Base-by-base conservation (phyloP, 1,139 yeast genomes). In the Pichia cactophila region DNA sequence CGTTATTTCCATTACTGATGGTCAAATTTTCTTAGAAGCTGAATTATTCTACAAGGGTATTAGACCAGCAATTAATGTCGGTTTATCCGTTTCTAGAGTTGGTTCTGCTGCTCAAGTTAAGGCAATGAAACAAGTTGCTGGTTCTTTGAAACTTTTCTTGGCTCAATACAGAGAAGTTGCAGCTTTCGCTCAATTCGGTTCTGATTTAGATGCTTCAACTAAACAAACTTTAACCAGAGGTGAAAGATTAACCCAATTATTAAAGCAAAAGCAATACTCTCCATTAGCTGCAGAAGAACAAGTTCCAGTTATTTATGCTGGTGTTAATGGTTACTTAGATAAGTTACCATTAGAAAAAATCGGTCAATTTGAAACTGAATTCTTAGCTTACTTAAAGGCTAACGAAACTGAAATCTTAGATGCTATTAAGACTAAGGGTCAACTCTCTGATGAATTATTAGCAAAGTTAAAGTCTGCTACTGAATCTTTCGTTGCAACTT, bases 91-190 rank as follows among this genome's bases (percentile, higher is more conserved):
- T 69, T 92, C 98, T 68, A 96, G 98, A 83, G 98, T 92, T 80
- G 98, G 98, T 79, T 92, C 98, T 63, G 98, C 98, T 69, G 98
- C 98, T 70, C 98, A 92, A 83, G 97, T 92, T 69, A 92, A 92
- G 85, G 97, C 98, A 76, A 86, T 94, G 95, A 92, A 92, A 80
- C 97, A 92, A 83, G 98, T 94, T 76, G 98, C 98, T 64, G 99
- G 98, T 85, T 94, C 98, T 65, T 86, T 92, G 78, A 92, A 92
- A 79, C 87, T 92, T 77, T 92, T 88, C 96, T 87, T 92, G 83
- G 99, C 99, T 69, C 99, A 92, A 82, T 92, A 92, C 87, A 92
- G 99, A 88, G 99, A 92, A 84, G 98, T 92, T 69, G 98, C 98
- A 71, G 98, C 99, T 68, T 92, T 92, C 77, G 98, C 99, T 68